phyloP scores from a whole-genome alignment of 345 rosid species.

The Pistacia vera region DNA sequence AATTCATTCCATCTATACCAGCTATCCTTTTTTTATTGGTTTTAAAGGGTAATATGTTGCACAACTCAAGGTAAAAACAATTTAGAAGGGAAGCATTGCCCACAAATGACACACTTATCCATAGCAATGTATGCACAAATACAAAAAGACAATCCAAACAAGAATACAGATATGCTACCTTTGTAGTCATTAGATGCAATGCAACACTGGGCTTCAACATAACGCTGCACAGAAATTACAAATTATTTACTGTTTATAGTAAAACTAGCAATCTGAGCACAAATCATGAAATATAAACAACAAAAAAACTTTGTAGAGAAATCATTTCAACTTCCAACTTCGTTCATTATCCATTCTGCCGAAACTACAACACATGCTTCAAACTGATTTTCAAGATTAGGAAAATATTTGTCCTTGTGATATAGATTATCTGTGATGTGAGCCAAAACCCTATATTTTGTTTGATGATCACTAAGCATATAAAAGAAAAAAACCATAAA shows the following conservation, averaged over 20 bases:
- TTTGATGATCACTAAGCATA: neutral
- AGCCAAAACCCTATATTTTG: neutral
- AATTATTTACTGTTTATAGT: constrained; percentile 8
- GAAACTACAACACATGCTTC: neutral
- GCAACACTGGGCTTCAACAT: constrained; percentile 96
- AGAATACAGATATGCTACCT: constrained; percentile 50
- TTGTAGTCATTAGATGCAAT: constrained; percentile 90
- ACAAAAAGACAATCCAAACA: constrained; percentile 1
- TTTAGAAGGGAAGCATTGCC: neutral
- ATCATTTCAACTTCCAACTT: neutral
- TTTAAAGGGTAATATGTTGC: neutral
- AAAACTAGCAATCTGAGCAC: constrained; percentile 4
- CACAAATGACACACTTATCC: neutral
- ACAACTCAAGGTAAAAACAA: neutral
- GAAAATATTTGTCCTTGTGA: neutral
- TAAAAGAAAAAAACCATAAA: constrained; percentile 8
- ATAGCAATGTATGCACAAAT: neutral
- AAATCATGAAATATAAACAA: constrained; percentile 11
- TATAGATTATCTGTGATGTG: neutral
- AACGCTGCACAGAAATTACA: constrained; percentile 65
- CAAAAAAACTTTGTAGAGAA: constrained; percentile 4
- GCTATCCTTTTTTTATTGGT: neutral
- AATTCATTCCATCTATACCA: neutral
- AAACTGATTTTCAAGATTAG: neutral
- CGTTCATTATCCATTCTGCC: neutral